Evolutionary conservation across 768 basidiomycete genomes (phyloP), one percentile per base, ranked within the genome.

Genomic region (Rhodotorula paludigena): DNA sequence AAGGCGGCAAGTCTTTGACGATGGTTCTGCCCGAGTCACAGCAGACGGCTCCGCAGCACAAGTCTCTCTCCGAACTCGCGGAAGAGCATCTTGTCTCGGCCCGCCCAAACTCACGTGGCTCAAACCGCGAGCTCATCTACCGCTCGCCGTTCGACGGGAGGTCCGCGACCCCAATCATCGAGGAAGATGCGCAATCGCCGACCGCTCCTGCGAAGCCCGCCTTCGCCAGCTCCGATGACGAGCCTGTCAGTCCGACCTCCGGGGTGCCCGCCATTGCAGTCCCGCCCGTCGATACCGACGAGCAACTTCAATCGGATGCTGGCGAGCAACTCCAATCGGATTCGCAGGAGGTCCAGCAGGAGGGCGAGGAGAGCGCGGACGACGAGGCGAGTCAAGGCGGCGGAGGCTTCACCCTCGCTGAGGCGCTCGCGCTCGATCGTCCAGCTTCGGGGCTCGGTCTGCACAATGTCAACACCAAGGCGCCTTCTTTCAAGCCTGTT

Each of bases 1-100:
- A 73, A 44, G 72, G 72, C 30, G 72, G 72, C 36, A 66, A 62
- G 54, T 69, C 68, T 44, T 58, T 73, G 28, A 51, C 51, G 32
- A 73, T 73, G 72, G 68, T 72, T 8, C 44, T 65, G 2, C 67
- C 66, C 7, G 55, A 67, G 25, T 15, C 33, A 38, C 14, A 33
- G 49, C 36, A 65, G 18, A n/a, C 65, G 1, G 18, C 20, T 5
- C 39, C 41, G 1, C 38, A 51, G 59, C 59, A 20, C 20, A 60
- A 60, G 39, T 41, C 59, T 36, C 49, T 60, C 12, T 30, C 59
- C 5, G 59, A 60, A 30, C 48, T 60, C 21, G 59, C 59, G 16
- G 56, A 49, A n/a, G 56, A 36, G 41, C 49, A 32, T 1, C 11
- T 32, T 2, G 21, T 12, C 38, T 20, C 56, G 2, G 32, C 36